Evolutionary conservation across 768 basidiomycete genomes (phyloP).

Genomic region (Amanita brunnescens): DNA sequence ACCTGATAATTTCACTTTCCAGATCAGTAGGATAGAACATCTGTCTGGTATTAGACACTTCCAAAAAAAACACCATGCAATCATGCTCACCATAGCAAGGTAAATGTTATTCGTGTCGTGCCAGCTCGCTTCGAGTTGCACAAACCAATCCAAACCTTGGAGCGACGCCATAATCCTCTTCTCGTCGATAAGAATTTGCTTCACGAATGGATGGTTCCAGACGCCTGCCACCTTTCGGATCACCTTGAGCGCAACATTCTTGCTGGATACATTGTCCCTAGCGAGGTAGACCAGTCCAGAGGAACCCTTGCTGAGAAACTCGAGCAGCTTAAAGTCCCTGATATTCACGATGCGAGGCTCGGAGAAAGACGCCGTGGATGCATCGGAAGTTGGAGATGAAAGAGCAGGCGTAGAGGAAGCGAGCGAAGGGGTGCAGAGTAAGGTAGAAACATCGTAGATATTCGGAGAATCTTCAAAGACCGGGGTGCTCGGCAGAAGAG

Average conservation of each 20-base stretch:
- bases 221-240: constrained; percentile 15
- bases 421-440: constrained; percentile 1
- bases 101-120: constrained; percentile 11
- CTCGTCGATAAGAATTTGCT: constrained; percentile 11
- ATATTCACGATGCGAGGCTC: background rate
- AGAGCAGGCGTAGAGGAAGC: constrained; percentile 3
- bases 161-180: constrained; percentile 5
- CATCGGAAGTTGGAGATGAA: background rate
- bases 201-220: constrained; percentile 15
- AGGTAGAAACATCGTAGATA: background rate
- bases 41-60: constrained; percentile 7
- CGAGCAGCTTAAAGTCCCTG: constrained; percentile 8
- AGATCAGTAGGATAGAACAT: constrained; percentile 21
- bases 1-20: constrained; percentile 21
- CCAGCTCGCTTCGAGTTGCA: constrained; percentile 12
- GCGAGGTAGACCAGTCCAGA: constrained; percentile 21
- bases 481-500: constrained; percentile 2
- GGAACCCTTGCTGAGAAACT: constrained; percentile 21
- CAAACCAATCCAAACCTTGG: constrained; percentile 5
- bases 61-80: background rate
- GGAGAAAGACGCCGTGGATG: background rate
- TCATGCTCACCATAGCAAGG: constrained; percentile 8
- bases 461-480: background rate
- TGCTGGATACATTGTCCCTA: constrained; percentile 15
- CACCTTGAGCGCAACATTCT: constrained; percentile 22